Base-by-base conservation (phyloP, 225 moss, liverwort and hornwort genomes). In the Polytrichum formosum region DNA sequence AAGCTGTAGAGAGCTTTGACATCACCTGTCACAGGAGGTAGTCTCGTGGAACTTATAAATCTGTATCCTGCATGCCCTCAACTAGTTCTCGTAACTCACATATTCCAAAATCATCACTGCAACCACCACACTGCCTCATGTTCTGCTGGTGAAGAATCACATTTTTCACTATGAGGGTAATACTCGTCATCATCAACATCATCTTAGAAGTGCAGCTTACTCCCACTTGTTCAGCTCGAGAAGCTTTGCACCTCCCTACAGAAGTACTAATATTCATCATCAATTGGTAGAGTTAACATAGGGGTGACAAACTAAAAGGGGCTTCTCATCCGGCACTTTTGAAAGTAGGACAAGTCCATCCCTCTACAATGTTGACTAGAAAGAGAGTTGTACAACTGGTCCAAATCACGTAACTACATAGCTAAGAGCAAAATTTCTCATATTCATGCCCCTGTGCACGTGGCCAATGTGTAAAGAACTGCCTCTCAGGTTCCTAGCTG, bases 211-310 rank as follows among this genome's bases (percentile, higher is more conserved):
- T 7, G 7, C 31, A 31, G 6, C 31, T 31, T 7, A 1, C 31
- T 31, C 31, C 6, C 31, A 31, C 7, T 56, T 56, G 1, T 20
- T 6, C 20, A 56, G 18, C 56, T 56, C 19, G 4, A 18, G 18
- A 20, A n/a, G 56, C n/a, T 56, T 56, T 0, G 56, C 19, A 56
- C 56, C n/a, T 56, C 18, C 4, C 31, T 31, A 31, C 31, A 56
- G 5, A 56, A 56, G 56, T 56, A 56, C 18, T 56, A 7, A 31
- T 31, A 31, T 69, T 56, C 69, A 30, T 56, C 69, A 69, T 69
- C 20, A 56, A 56, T 28, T 69, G 69, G 28, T 56, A 28, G 28
- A 20, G 29, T 28, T 4, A 55, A 56, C 55, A 30, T 31, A 31
- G 1, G 5, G 28, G 28, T 28, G 28, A 28, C 28, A 56, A 56